Percentiles rank a stretch among this genome's conserved stretches.
Conservation (phyloP, 169 alveolate species). For the Plasmodium sp. region DNA sequence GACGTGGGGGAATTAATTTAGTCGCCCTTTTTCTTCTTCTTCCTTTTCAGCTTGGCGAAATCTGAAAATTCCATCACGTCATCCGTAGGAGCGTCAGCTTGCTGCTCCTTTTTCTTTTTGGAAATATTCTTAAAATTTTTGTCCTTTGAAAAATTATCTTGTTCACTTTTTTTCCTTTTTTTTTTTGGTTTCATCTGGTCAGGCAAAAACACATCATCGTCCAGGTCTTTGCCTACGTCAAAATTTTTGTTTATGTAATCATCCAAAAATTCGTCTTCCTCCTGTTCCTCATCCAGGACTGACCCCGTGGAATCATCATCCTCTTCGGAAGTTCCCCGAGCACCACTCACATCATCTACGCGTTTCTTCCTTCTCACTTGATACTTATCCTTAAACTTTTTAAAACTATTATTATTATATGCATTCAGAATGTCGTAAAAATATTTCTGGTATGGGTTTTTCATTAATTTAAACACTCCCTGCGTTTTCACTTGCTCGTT, state of each 20-base stretch:
- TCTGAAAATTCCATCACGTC: constrained; percentile 39
- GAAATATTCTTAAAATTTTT: neutral
- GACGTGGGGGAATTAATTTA: neutral
- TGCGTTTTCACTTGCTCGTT: neutral
- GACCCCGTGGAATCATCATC: constrained; percentile 7
- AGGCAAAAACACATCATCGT: neutral
- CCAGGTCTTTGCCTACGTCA: constrained; percentile 34
- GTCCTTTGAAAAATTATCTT: constrained; percentile 5
- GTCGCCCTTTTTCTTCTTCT: constrained; percentile 11
- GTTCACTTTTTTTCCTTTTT: constrained; percentile 38
- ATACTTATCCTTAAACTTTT: constrained; percentile 60
- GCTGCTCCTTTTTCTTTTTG: neutral
- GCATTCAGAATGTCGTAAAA: constrained; percentile 29
- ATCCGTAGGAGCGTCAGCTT: neutral
- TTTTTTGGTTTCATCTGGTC: neutral
- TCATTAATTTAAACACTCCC: constrained; percentile 15
- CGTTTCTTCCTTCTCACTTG: constrained; percentile 15
- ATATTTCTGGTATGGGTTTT: constrained; percentile 55
- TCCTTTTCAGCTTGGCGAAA: constrained; percentile 21
- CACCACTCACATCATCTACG: neutral
- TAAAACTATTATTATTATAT: constrained; percentile 60
- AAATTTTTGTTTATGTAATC: constrained; percentile 41
- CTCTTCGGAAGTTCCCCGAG: neutral
- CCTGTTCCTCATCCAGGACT: constrained; percentile 53
- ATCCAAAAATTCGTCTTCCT: constrained; percentile 58